Percentiles rank a stretch among this genome's conserved stretches.
Evolutionary conservation across 2,329 filamentous ascomycete species (phyloP).

Genomic region (Tolypocladium ophioglossoides): DNA sequence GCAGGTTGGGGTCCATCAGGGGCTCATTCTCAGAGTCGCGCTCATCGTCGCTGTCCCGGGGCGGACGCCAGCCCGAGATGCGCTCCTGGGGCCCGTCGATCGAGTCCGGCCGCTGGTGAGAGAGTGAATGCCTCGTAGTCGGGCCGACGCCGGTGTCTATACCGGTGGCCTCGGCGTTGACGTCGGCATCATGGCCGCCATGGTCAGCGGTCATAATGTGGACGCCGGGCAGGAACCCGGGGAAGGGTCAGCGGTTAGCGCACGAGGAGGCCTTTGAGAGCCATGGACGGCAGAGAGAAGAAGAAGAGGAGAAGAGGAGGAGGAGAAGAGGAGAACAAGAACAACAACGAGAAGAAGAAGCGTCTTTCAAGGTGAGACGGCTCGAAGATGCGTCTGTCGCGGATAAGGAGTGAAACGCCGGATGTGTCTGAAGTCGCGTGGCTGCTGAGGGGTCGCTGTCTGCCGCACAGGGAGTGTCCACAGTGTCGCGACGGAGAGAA

Average conservation of each 20-base stretch:
- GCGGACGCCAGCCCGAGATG: constrained; percentile 30
- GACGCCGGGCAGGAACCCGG: neutral
- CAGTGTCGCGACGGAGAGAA: too few species aligned
- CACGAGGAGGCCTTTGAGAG: neutral
- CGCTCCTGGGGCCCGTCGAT: constrained; percentile 18
- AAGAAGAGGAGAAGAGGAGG: neutral
- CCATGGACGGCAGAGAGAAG: neutral
- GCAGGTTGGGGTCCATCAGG: constrained; percentile 42
- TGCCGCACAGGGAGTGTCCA: neutral
- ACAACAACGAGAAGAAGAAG: too few species aligned
- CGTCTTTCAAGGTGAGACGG: neutral
- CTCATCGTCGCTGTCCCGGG: constrained; percentile 32
- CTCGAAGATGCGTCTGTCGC: neutral
- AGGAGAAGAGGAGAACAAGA: neutral
- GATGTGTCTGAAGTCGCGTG: neutral
- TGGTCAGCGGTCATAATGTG: neutral
- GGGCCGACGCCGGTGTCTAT: constrained; percentile 8
- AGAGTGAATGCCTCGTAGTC: constrained; percentile 16
- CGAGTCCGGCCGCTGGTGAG: constrained; percentile 12
- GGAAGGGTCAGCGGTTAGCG: too few species aligned
- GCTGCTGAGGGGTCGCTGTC: neutral
- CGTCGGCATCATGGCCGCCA: neutral
- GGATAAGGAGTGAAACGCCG: too few species aligned
- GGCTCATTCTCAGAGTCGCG: constrained; percentile 42
- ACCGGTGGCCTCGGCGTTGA: constrained; percentile 10